These are phyloP conservation scores for Calocera cornea DNA, from an alignment of 768 basidiomycete genomes.

Conservation along the genomic window DNA sequence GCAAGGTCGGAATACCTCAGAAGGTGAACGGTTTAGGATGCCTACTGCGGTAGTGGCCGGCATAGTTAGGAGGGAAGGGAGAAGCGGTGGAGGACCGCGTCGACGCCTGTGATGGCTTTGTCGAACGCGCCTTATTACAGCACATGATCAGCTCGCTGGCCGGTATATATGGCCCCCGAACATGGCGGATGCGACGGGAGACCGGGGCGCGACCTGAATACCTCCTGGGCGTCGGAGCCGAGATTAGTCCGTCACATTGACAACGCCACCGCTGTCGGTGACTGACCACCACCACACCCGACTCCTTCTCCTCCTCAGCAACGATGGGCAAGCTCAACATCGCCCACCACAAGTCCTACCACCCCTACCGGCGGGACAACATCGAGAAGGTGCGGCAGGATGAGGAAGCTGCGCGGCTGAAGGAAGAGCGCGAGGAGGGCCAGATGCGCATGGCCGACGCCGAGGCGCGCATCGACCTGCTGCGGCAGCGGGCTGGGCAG, in stretches of 20 bases:
- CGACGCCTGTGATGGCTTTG: constrained; percentile 29
- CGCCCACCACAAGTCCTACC: constrained; percentile 84
- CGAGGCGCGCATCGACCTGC: constrained; percentile 55
- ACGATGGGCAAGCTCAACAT: constrained; percentile 77
- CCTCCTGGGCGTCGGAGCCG: too few relatives aligned
- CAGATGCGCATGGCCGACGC: constrained; percentile 64
- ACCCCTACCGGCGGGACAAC: constrained; percentile 73
- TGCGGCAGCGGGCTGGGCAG: constrained; percentile 48
- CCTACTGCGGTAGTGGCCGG: too few relatives aligned
- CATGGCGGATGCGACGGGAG: constrained; percentile 39
- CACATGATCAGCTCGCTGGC: constrained; percentile 68
- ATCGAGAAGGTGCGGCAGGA: constrained; percentile 66
- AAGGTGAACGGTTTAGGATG: constrained; percentile 9
- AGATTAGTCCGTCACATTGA: constrained; percentile 39
- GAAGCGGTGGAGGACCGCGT: constrained; percentile 25
- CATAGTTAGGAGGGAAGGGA: constrained; percentile 31
- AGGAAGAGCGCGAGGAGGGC: constrained; percentile 58
- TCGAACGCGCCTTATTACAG: constrained; percentile 28
- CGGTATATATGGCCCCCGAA: constrained; percentile 50
- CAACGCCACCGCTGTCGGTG: too few relatives aligned
- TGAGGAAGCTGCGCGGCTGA: constrained; percentile 60
- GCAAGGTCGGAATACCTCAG: too few relatives aligned
- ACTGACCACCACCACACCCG: too few relatives aligned
- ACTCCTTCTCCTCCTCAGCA: background rate
- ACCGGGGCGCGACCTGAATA: constrained; percentile 40